Percentiles rank a stretch among this genome's conserved stretches.
Conservation (phyloP, 805 yeast species). For the Suhomyces emberorum region DNA sequence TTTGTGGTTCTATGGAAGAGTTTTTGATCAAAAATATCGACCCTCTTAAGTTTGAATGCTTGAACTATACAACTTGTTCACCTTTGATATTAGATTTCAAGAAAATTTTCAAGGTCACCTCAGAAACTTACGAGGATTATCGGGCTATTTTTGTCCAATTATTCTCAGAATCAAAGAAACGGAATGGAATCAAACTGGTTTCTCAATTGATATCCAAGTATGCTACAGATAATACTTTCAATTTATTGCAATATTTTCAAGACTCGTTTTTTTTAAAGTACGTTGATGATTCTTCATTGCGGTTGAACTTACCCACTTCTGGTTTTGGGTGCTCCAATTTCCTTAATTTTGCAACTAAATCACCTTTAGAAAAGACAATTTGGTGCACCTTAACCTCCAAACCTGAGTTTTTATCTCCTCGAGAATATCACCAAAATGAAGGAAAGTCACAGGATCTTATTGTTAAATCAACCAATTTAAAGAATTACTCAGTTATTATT, state of each 20-base stretch:
- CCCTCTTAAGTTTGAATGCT: conserved; percentile 2
- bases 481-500: not conserved
- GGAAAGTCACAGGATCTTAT: not conserved
- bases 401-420: conserved; percentile 2
- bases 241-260: conserved; percentile 5
- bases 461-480: conserved; percentile 4
- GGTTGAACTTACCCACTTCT: not conserved
- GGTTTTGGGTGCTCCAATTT: not conserved
- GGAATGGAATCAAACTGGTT: not conserved
- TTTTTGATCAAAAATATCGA: conserved; percentile 6
- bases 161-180: not conserved
- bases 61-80: conserved; percentile 1
- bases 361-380: conserved; percentile 2
- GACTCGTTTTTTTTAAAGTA: conserved; percentile 3
- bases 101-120: conserved; percentile 1
- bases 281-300: conserved; percentile 3
- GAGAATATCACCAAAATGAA: not conserved
- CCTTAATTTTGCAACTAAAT: conserved; percentile 4
- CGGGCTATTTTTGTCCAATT: conserved; percentile 1
- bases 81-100: conserved; percentile 3
- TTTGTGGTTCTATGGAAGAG: conserved; percentile 4
- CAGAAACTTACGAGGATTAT: not conserved
- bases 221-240: not conserved
- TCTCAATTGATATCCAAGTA: not conserved
- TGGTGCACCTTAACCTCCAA: not conserved